Evolutionary conservation across 1,284 basidiomycete species (phyloP).

Genomic region (Trametes pubescens): DNA sequence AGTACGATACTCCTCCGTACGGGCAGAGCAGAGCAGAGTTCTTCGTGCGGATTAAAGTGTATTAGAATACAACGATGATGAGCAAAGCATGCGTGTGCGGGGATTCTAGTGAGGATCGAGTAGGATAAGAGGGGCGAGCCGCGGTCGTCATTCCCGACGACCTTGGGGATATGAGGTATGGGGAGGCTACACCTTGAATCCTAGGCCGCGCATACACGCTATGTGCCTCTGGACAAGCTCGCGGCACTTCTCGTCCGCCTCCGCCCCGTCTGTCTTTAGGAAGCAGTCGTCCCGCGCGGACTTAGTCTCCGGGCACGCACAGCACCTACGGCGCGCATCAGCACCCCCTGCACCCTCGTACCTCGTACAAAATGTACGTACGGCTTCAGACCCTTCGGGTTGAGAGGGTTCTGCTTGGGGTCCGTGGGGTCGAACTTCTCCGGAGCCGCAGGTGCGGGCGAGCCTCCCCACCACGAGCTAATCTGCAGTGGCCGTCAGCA

Average conservation of each 20-base stretch:
- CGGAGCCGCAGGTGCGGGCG: constrained; percentile 41
- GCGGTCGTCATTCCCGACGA: too few relatives aligned
- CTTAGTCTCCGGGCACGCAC: constrained; percentile 96
- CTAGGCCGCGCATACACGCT: constrained; percentile 89
- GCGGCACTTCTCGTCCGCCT: constrained; percentile 82
- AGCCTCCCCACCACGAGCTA: constrained; percentile 51
- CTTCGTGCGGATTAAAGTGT: constrained; percentile 12
- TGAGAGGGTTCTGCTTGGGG: constrained; percentile 82
- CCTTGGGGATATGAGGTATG: background rate
- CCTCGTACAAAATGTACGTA: constrained; percentile 50
- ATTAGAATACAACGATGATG: constrained; percentile 13
- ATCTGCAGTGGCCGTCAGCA: constrained; percentile 40
- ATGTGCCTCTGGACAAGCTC: constrained; percentile 84
- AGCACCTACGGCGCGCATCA: constrained; percentile 69
- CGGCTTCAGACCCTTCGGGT: constrained; percentile 93
- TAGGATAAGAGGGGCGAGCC: background rate
- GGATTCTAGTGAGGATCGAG: background rate
- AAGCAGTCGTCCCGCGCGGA: constrained; percentile 93
- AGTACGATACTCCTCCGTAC: too few relatives aligned
- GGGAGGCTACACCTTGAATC: constrained; percentile 76
- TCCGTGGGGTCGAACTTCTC: constrained; percentile 69
- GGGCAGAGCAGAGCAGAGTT: background rate
- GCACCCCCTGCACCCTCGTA: background rate
- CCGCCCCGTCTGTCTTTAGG: constrained; percentile 74
- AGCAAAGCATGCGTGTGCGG: constrained; percentile 6